Evolutionary conservation across 1,139 yeast species (phyloP).

Genomic region (Pichia sp.): DNA sequence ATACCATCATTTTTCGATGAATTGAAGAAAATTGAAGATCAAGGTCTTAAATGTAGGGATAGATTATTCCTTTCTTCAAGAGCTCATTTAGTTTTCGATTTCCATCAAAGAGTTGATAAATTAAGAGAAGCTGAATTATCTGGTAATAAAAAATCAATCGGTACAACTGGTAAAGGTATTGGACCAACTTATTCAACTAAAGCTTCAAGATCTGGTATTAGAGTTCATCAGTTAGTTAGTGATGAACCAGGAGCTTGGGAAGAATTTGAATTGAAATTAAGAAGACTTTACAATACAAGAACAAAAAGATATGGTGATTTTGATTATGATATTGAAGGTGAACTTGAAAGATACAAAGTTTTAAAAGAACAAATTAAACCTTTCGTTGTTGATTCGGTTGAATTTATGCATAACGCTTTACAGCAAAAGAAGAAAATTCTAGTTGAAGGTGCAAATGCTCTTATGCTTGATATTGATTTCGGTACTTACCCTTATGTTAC

Average conservation of each 20-base stretch:
- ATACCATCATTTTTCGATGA: slow-evolving; percentile 90
- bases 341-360: slow-evolving; percentile 66
- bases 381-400: slow-evolving; percentile 87
- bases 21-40: slow-evolving; percentile 68
- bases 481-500: slow-evolving; percentile 99
- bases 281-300: slow-evolving; percentile 72
- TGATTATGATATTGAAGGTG: slow-evolving; percentile 78
- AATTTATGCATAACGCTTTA: slow-evolving; percentile 82
- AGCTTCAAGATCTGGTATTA: slow-evolving; percentile 92
- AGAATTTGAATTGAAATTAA: slow-evolving; percentile 74
- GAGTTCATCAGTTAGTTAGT: slow-evolving; percentile 92
- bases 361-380: slow-evolving; percentile 75
- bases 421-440: slow-evolving; percentile 73
- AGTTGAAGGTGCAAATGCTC: slow-evolving; percentile 97
- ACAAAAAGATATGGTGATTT: slow-evolving; percentile 87
- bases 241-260: slow-evolving; percentile 90
- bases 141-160: slow-evolving; percentile 80
- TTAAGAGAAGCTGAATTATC: slow-evolving; percentile 90
- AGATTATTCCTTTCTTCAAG: slow-evolving; percentile 85
- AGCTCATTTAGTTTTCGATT: slow-evolving; percentile 94
- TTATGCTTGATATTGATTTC: slow-evolving; percentile 94
- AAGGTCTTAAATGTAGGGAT: slow-evolving; percentile 73
- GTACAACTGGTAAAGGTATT: slow-evolving; percentile 98
- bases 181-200: slow-evolving; percentile 98
- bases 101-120: slow-evolving; percentile 95